Evolutionary conservation across 2,329 filamentous ascomycete genomes (phyloP).

Genomic region (Metarhizium brunneum): DNA sequence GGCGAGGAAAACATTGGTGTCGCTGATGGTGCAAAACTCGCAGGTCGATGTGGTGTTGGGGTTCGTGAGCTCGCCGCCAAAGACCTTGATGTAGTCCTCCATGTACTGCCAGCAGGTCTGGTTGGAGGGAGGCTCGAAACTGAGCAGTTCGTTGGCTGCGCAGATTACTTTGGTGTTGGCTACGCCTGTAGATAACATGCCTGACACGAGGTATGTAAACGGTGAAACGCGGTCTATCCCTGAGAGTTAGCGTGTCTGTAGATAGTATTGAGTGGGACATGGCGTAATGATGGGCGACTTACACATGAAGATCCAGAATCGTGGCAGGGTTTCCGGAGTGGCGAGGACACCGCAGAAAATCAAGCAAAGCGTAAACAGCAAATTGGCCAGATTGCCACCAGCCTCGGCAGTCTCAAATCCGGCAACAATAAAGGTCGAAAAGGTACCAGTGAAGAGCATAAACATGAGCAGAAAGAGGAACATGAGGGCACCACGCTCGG

Average conservation of each 20-base stretch:
- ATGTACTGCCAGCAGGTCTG: slow-evolving; percentile 54
- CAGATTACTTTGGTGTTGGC: slow-evolving; percentile 59
- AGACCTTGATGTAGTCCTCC: slow-evolving; percentile 31
- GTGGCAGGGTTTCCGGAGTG: slow-evolving; percentile 49
- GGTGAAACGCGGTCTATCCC: slow-evolving; percentile 61
- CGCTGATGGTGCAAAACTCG: slow-evolving; percentile 41
- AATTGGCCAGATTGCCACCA: slow-evolving; percentile 65
- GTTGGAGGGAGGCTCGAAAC: slow-evolving; percentile 52
- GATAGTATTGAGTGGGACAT: neutral
- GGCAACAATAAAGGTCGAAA: slow-evolving; percentile 69
- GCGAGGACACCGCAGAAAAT: slow-evolving; percentile 72
- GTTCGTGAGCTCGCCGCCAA: slow-evolving; percentile 48
- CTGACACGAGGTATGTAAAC: slow-evolving; percentile 71
- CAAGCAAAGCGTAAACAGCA: slow-evolving; percentile 63
- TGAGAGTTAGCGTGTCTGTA: neutral
- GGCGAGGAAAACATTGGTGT: slow-evolving; percentile 44
- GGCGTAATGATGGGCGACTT: neutral
- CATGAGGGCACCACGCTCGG: slow-evolving; percentile 67
- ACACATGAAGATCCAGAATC: slow-evolving; percentile 73
- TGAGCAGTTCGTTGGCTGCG: slow-evolving; percentile 57
- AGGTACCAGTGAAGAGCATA: slow-evolving; percentile 73
- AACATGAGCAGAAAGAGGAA: slow-evolving; percentile 69
- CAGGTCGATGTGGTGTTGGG: slow-evolving; percentile 37
- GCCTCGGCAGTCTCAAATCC: slow-evolving; percentile 67
- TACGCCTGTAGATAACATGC: slow-evolving; percentile 61